phyloP scores from a whole-genome alignment of 2,329 filamentous ascomycete species.

The Hypomyces perniciosus region DNA sequence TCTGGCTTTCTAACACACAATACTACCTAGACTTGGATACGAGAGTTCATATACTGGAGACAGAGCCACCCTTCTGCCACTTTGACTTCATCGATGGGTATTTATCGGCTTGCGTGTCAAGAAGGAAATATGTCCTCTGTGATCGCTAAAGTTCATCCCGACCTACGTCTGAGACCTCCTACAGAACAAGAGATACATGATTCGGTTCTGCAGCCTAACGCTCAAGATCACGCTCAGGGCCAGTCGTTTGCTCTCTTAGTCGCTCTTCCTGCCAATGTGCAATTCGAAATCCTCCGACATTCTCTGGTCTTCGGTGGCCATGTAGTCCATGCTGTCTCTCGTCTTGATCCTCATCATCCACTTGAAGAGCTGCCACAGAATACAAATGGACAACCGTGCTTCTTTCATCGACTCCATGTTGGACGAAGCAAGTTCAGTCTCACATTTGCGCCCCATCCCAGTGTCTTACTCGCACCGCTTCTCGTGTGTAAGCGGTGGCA shows the following conservation, averaged over 20 bases:
- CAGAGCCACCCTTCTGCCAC: background rate
- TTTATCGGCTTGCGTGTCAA: conserved; percentile 3
- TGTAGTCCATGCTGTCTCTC: conserved; percentile 38
- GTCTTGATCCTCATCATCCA: conserved; percentile 32
- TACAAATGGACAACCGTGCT: conserved; percentile 12
- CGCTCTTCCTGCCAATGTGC: conserved; percentile 14
- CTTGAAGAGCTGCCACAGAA: conserved; percentile 16
- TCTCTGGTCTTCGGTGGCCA: conserved; percentile 29
- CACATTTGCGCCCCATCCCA: conserved; percentile 27
- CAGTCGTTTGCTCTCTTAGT: background rate
- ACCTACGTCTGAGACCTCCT: conserved; percentile 1
- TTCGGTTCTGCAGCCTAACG: background rate
- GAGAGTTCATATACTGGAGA: background rate
- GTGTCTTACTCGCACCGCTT: conserved; percentile 32
- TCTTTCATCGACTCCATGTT: conserved; percentile 36
- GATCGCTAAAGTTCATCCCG: conserved; percentile 6
- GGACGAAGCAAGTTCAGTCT: conserved; percentile 26
- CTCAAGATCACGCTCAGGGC: background rate
- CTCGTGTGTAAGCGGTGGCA: conserved; percentile 35
- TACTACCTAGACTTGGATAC: background rate
- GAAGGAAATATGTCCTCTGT: conserved; percentile 10
- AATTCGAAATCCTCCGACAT: conserved; percentile 31
- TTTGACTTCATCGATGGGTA: background rate
- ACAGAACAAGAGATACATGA: background rate
- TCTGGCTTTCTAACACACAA: background rate